Evolutionary conservation across 2,329 filamentous ascomycete genomes (phyloP).

Genomic region (Sporothrix dimorphospora): DNA sequence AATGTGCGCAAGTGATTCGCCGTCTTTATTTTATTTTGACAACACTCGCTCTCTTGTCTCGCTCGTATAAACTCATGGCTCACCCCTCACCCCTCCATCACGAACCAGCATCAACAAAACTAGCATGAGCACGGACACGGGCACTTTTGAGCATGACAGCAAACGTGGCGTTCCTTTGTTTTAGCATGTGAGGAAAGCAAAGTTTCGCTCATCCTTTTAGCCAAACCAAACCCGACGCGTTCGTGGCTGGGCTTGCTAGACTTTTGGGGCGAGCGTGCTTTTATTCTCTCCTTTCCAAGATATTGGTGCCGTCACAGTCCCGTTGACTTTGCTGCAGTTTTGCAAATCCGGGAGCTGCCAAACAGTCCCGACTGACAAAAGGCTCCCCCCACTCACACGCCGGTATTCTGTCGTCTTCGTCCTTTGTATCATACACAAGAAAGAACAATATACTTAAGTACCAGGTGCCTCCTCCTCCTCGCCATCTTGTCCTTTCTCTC

Average conservation of each 20-base stretch:
- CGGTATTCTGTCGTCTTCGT: neutral
- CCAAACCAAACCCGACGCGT: conserved; percentile 1
- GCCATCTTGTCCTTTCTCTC: neutral
- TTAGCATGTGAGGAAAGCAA: conserved; percentile 7
- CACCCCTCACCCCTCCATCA: neutral
- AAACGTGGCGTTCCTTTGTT: neutral
- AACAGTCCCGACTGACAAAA: neutral
- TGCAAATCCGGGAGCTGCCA: conserved; percentile 24
- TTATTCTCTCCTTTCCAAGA: neutral
- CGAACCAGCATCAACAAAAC: neutral
- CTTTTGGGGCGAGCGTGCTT: neutral
- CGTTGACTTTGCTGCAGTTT: conserved; percentile 14
- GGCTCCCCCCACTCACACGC: neutral
- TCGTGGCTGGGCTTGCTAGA: neutral
- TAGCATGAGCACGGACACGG: neutral
- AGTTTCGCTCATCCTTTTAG: conserved; percentile 23
- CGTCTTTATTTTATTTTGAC: neutral
- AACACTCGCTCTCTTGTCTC: neutral
- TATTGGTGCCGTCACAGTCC: neutral
- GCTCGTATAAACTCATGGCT: neutral
- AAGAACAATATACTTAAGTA: conserved; percentile 6
- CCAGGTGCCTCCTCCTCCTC: neutral
- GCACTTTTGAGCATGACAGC: neutral
- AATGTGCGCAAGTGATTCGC: neutral
- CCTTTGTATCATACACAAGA: neutral